Conservation (phyloP, 73 alveolate genomes). For the Paramecium sexaurelia region DNA sequence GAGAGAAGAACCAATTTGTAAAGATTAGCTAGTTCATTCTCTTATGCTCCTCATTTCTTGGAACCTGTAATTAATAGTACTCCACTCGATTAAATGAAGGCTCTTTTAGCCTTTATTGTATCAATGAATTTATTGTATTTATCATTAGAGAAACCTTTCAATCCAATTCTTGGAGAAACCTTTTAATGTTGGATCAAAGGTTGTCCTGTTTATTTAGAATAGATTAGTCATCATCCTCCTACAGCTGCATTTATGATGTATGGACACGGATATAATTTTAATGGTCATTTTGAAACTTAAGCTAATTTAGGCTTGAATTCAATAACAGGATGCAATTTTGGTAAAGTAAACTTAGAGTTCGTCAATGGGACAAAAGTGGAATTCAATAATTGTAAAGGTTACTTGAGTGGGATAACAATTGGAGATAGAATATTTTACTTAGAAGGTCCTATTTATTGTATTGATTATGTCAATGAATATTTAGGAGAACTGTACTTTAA, state of each 20-base stretch:
- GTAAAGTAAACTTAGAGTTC: background rate
- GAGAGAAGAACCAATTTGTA: constrained; percentile 74
- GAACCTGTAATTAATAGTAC: constrained; percentile 72
- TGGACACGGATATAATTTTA: constrained; percentile 46
- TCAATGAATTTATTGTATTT: constrained; percentile 66
- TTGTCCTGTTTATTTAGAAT: constrained; percentile 50
- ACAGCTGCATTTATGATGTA: constrained; percentile 51
- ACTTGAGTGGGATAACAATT: constrained; percentile 22
- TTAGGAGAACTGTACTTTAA: constrained; percentile 13
- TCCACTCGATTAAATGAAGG: constrained; percentile 75
- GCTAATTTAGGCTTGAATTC: constrained; percentile 60
- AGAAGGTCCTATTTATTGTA: constrained; percentile 6
- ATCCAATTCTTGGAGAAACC: constrained; percentile 89
- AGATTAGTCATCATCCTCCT: constrained; percentile 69
- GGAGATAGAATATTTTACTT: constrained; percentile 47
- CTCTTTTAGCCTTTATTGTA: constrained; percentile 65
- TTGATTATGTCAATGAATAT: background rate
- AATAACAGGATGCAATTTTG: constrained; percentile 47
- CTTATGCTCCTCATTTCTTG: constrained; percentile 75
- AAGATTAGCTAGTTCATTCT: constrained; percentile 63
- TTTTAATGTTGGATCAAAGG: constrained; percentile 76
- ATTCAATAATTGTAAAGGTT: constrained; percentile 5
- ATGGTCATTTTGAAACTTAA: constrained; percentile 60
- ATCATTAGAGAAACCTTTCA: constrained; percentile 82
- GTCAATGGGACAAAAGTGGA: background rate